Conservation (phyloP, 495 filamentous ascomycete genomes). For the Penicillium atrosanguineum region DNA sequence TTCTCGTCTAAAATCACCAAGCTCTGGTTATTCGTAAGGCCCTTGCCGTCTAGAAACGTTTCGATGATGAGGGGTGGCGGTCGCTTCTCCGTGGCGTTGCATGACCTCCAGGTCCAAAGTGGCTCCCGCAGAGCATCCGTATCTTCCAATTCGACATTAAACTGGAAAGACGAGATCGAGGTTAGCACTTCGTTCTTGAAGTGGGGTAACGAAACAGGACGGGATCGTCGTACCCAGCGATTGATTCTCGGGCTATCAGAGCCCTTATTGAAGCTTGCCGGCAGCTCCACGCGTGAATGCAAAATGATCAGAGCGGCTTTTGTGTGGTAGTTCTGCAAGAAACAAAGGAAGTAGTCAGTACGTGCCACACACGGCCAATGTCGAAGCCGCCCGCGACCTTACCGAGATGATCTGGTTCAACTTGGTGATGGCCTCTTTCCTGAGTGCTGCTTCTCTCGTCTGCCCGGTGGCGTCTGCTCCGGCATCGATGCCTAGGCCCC, state of each 20-base stretch:
- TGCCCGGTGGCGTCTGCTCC: conserved; percentile 42
- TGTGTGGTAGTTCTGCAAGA: conserved; percentile 75
- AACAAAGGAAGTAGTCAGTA: conserved; percentile 5
- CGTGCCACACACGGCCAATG: not conserved
- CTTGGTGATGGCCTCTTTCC: conserved; percentile 64
- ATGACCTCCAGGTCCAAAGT: conserved; percentile 72
- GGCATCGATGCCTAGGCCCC: conserved; percentile 42
- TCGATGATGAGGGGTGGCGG: conserved; percentile 90
- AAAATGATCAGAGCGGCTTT: conserved; percentile 87
- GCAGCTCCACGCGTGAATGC: conserved; percentile 69
- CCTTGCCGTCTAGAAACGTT: conserved; percentile 78
- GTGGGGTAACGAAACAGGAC: not conserved
- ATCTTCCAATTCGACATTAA: conserved; percentile 91
- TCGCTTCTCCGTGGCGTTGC: conserved; percentile 70
- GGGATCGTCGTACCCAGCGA: conserved; percentile 79
- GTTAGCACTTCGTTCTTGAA: not conserved
- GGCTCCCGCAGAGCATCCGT: conserved; percentile 81
- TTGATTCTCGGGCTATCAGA: conserved; percentile 66
- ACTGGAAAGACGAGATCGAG: conserved; percentile 49
- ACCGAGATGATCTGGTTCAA: conserved; percentile 91
- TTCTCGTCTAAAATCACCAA: conserved; percentile 83
- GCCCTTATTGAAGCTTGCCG: conserved; percentile 58
- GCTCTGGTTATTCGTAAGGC: conserved; percentile 79
- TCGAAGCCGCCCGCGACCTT: conserved; percentile 18
- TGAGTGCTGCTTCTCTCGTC: conserved; percentile 34